Base-by-base conservation (phyloP, 163 green algal species). In the Chlamydomonas reinhardtii region DNA sequence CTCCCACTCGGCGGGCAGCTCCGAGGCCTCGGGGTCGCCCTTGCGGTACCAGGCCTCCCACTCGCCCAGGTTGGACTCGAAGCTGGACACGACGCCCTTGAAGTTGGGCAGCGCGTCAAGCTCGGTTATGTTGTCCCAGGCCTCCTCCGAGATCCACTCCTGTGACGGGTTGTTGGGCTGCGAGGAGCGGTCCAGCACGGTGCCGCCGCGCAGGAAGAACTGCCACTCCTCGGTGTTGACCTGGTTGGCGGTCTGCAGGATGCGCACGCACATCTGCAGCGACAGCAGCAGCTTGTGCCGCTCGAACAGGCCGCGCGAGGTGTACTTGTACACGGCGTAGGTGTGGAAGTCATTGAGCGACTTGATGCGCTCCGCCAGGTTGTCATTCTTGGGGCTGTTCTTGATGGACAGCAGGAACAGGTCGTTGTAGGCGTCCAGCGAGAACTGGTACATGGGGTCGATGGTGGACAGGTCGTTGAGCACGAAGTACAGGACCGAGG, bases 401-500 rank as follows among this genome's bases (percentile, higher is more conserved):
- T 80, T 71, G 39, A 97, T 94, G 72, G 91, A 96, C 34, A 95
- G 76, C 27, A 94, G 88, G 90, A 98, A 98, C 25, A 98, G 92
- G 78, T 94, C 90, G 35, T 91, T 95, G 92, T 98, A 98, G n/a
- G 95, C 93, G 83, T 97, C 95, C 66, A 98, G 90, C 31, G 92
- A 96, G 92, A 97, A 98, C 93, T 98, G 96, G 86, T 98, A 98
- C 96, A 98, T 98, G 64, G 94, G 93, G 89, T 98, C 95, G 66
- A 98, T 72, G n/a, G 61, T 72, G 79, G 72, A 83, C 64, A 93
- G 89, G 90, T 97, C 94, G 90, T 96, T 96, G 25, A 98, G 91
- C 43, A 97, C 94, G 84, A 98, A 98, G 90, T 97, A 98, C 34
- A 98, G 91, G 34, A 96, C 87, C 22, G 93, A 88, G 11, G 95